These are phyloP conservation scores for Talaromyces wortmannii DNA, from an alignment of 495 filamentous ascomycete genomes.

Conservation along the genomic window DNA sequence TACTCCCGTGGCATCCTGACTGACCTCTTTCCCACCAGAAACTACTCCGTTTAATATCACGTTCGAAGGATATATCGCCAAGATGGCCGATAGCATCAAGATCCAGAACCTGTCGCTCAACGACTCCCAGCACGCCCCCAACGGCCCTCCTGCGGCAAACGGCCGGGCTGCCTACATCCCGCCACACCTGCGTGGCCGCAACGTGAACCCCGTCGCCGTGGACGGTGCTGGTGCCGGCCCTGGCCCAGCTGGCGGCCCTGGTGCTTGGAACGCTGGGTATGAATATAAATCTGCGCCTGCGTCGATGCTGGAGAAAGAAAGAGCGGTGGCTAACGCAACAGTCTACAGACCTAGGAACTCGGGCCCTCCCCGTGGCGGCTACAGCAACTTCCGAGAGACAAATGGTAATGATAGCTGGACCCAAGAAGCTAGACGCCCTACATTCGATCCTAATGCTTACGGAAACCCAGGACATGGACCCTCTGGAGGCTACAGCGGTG, in stretches of 20 bases:
- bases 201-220: constrained; percentile 33
- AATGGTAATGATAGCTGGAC: constrained; percentile 40
- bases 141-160: constrained; percentile 19
- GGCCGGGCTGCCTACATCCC: constrained; percentile 86
- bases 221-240: constrained; percentile 34
- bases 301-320: neutral
- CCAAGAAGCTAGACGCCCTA: constrained; percentile 22
- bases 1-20: neutral
- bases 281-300: constrained; percentile 1
- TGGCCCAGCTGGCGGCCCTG: constrained; percentile 21
- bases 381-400: constrained; percentile 53
- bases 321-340: neutral
- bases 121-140: constrained; percentile 62
- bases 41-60: constrained; percentile 3
- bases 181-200: constrained; percentile 75
- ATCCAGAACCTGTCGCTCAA: constrained; percentile 78
- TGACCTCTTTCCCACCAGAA: neutral
- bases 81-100: constrained; percentile 93
- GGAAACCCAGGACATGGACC: constrained; percentile 51
- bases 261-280: constrained; percentile 36
- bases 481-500: constrained; percentile 20
- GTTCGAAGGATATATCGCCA: constrained; percentile 24
- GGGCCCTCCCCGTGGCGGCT: constrained; percentile 47
- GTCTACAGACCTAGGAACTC: neutral
- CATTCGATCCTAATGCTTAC: constrained; percentile 64